A percentile compares a stretch with the other conserved stretches of the same genome.
These are phyloP conservation scores for Eimeria acervulina DNA, from an alignment of 169 alveolate genomes.

Conservation along the genomic window DNA sequence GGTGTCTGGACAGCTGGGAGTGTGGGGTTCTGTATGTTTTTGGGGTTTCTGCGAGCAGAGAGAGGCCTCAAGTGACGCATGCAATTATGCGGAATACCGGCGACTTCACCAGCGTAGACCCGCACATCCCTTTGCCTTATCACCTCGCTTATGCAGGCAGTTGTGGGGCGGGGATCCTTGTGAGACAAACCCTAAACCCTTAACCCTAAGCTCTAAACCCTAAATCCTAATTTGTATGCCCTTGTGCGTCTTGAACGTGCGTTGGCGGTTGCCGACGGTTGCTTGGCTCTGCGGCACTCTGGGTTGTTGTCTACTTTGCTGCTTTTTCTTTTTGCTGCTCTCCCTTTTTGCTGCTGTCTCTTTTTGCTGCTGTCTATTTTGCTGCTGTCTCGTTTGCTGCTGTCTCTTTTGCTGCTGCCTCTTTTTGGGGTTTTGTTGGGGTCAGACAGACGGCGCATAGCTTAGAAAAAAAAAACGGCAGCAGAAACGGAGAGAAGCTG, in stretches of 20 bases:
- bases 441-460: no score
- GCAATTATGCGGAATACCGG: conserved; percentile 33
- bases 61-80: conserved; percentile 6
- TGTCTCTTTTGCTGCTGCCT: no score
- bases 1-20: neutral
- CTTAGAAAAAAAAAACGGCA: no score
- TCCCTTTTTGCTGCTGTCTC: no score
- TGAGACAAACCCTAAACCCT: neutral
- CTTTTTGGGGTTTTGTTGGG: no score
- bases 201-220: neutral
- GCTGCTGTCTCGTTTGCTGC: no score
- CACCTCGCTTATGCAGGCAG: conserved; percentile 52
- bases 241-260: neutral
- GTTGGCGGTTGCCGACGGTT: no score
- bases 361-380: neutral
- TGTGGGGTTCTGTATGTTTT: neutral
- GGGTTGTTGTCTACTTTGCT: no score
- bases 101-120: conserved; percentile 58
- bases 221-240: neutral
- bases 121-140: conserved; percentile 25
- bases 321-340: no score
- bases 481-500: no score
- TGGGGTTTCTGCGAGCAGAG: conserved; percentile 17
- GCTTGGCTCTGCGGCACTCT: no score
- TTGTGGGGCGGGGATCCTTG: conserved; percentile 46